These are phyloP conservation scores for Penicillium canescens DNA, from an alignment of 495 filamentous ascomycete genomes.

Conservation along the genomic window DNA sequence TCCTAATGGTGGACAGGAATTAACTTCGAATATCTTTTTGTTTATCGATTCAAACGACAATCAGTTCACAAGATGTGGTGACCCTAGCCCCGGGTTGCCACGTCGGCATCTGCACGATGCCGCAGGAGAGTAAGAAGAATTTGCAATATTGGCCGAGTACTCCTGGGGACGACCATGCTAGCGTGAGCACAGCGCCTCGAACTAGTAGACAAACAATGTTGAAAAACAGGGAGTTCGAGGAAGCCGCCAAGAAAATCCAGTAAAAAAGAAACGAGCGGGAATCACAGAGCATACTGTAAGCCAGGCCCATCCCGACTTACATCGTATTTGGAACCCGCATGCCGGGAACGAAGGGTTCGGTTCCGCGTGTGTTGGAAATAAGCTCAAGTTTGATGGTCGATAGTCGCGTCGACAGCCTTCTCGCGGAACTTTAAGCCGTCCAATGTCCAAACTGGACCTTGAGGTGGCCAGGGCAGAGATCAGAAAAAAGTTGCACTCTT, in stretches of 20 bases:
- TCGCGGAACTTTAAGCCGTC: not conserved
- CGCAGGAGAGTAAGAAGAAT: not conserved
- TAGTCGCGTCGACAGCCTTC: conserved; percentile 7
- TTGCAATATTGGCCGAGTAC: not conserved
- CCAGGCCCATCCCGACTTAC: not conserved
- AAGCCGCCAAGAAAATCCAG: not conserved
- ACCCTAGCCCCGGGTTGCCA: conserved; percentile 6
- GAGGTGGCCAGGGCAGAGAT: not conserved
- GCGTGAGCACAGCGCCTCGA: not conserved
- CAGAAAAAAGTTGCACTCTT: conserved; percentile 6
- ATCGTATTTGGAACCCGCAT: not conserved
- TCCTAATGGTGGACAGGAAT: conserved; percentile 15
- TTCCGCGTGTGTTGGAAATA: conserved; percentile 17
- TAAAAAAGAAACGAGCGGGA: not conserved
- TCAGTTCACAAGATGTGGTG: not conserved
- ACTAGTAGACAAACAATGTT: not conserved
- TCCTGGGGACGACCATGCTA: not conserved
- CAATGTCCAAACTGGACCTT: conserved; percentile 5
- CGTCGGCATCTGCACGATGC: conserved; percentile 8
- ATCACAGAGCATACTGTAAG: not conserved
- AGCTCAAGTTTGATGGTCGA: conserved; percentile 27
- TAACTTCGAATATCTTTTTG: not conserved
- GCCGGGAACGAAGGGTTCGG: not conserved
- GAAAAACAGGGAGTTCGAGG: not conserved
- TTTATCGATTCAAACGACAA: not conserved